A percentile compares a stretch with the other conserved stretches of the same genome.
Conservation (phyloP, 2,329 filamentous ascomycete genomes). For the Trichoderma afroharzianum region DNA sequence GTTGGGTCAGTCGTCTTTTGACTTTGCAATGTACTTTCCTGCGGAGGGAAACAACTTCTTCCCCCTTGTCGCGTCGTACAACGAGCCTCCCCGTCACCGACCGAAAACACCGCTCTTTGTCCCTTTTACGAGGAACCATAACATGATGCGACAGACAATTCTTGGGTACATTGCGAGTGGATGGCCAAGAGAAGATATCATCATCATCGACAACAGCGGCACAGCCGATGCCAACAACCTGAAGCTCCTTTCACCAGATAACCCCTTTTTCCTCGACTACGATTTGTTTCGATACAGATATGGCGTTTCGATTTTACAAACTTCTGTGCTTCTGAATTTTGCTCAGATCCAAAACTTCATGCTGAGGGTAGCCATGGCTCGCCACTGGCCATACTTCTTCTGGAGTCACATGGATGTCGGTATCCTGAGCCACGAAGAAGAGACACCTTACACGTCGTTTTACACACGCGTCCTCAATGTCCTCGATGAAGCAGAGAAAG, state of each 20-base stretch:
- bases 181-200: conserved; percentile 14
- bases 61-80: conserved; percentile 14
- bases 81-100: conserved; percentile 12
- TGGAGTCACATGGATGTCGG: conserved; percentile 17
- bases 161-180: conserved; percentile 7
- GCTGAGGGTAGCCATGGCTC: neutral
- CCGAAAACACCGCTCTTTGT: conserved; percentile 13
- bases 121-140: conserved; percentile 11
- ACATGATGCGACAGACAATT: conserved; percentile 10
- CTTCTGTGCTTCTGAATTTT: conserved; percentile 11
- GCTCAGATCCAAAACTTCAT: conserved; percentile 10
- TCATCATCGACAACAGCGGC: conserved; percentile 14
- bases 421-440: conserved; percentile 6
- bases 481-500: neutral
- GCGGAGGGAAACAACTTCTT: conserved; percentile 10
- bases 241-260: neutral
- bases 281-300: conserved; percentile 12
- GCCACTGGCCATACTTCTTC: conserved; percentile 11
- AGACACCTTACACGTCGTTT: conserved; percentile 1
- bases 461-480: conserved; percentile 5
- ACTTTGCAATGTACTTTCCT: conserved; percentile 6
- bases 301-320: conserved; percentile 14
- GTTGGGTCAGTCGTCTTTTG: neutral
- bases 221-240: conserved; percentile 12
- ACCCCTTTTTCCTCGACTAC: conserved; percentile 16